These are phyloP conservation scores for Nephelium lappaceum DNA, from an alignment of 345 rosid species.

Conservation along the genomic window DNA sequence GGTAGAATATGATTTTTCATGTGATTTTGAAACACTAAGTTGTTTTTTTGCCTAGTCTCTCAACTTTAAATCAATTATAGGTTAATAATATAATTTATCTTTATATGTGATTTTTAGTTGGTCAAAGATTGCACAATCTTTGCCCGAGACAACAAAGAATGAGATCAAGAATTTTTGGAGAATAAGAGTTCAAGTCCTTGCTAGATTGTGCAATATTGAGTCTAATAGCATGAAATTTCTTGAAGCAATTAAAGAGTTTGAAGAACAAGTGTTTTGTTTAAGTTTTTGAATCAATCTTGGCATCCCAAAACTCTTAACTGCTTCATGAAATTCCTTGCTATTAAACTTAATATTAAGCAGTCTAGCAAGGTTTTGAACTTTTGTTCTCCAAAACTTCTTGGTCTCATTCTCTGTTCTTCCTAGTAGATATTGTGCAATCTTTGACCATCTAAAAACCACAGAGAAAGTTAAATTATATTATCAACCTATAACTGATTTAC, in stretches of 20 bases:
- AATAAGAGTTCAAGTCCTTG: constrained; percentile 90
- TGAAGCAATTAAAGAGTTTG: constrained; percentile 58
- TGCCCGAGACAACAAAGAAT: constrained; percentile 92
- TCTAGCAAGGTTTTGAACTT: constrained; percentile 88
- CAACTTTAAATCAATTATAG: neutral
- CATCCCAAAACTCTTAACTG: constrained; percentile 67
- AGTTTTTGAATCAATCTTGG: constrained; percentile 29
- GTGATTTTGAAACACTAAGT: neutral
- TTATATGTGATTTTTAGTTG: constrained; percentile 42
- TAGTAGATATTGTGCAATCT: constrained; percentile 83
- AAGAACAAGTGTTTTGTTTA: too few species aligned
- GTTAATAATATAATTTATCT: neutral
- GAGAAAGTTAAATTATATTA: too few species aligned
- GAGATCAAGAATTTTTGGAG: constrained; percentile 97
- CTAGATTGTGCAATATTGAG: constrained; percentile 74
- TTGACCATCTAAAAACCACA: constrained; percentile 63
- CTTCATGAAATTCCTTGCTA: constrained; percentile 69
- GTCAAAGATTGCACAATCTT: constrained; percentile 87
- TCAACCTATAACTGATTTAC: neutral
- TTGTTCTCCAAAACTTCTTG: constrained; percentile 94
- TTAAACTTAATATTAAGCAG: constrained; percentile 77
- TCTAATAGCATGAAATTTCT: constrained; percentile 71
- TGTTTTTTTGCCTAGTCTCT: too few species aligned
- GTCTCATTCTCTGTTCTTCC: constrained; percentile 95
- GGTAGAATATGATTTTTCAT: neutral